Evolutionary conservation across 768 basidiomycete species (phyloP).

Genomic region (Scleroderma citrinum): DNA sequence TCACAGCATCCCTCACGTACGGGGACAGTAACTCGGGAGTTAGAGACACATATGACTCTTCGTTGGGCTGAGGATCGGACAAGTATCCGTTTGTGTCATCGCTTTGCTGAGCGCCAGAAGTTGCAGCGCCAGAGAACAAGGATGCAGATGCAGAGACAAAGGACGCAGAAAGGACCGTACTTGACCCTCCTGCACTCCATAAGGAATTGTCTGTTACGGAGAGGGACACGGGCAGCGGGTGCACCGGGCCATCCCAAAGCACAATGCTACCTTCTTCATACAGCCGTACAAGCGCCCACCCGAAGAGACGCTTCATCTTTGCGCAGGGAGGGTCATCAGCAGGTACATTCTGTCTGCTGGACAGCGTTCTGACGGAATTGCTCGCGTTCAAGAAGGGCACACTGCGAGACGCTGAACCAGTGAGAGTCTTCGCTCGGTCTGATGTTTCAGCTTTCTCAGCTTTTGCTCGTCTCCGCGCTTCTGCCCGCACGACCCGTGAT

Average conservation of each 20-base stretch:
- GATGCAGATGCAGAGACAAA: conserved; percentile 25
- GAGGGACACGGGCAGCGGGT: conserved; percentile 23
- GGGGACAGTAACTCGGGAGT: conserved; percentile 45
- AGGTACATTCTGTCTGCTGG: not conserved
- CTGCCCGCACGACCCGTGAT: conserved; percentile 56
- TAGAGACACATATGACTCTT: conserved; percentile 59
- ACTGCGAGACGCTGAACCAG: not conserved
- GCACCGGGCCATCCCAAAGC: conserved; percentile 62
- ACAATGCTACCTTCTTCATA: conserved; percentile 70
- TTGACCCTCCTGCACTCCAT: conserved; percentile 40
- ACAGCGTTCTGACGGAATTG: not conserved
- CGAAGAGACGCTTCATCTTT: conserved; percentile 66
- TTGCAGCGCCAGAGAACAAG: conserved; percentile 22
- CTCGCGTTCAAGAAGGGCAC: not conserved
- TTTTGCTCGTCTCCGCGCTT: conserved; percentile 46
- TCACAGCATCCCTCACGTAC: conserved; percentile 43
- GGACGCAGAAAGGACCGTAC: conserved; percentile 23
- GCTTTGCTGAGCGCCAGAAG: conserved; percentile 25
- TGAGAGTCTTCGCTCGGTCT: not conserved
- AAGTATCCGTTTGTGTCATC: conserved; percentile 40
- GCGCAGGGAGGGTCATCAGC: conserved; percentile 21
- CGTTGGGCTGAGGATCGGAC: conserved; percentile 55
- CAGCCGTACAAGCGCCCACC: conserved; percentile 56
- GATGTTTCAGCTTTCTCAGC: conserved; percentile 34
- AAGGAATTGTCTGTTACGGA: conserved; percentile 29